Conservation (phyloP, 2,329 filamentous ascomycete species). For the Diaporthe ampelina region DNA sequence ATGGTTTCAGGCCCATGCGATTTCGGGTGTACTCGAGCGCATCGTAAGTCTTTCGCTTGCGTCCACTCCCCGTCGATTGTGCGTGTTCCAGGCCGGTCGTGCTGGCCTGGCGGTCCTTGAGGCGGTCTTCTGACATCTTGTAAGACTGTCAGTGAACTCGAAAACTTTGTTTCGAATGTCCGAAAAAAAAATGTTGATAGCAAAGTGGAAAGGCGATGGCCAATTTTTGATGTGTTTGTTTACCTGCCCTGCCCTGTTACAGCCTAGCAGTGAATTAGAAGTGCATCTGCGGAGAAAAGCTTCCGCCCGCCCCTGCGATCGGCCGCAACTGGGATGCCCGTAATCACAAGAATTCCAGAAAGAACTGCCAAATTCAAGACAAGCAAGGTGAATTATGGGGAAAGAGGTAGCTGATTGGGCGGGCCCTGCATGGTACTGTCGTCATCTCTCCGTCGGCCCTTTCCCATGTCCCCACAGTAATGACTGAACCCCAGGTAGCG, state of each 20-base stretch:
- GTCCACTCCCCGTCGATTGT: not conserved
- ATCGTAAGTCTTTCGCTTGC: not conserved
- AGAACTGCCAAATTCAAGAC: not conserved
- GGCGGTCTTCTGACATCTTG: not conserved
- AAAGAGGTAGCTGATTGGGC: not conserved
- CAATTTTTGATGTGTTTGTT: not conserved
- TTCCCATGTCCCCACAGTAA: conserved; percentile 10
- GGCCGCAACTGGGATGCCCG: not conserved
- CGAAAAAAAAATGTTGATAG: not conserved
- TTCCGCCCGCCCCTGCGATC: not conserved
- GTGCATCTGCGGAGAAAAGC: not conserved
- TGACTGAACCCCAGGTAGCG: not conserved
- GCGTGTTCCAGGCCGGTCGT: not conserved
- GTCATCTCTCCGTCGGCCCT: conserved; percentile 6
- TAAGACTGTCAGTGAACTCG: too few species aligned
- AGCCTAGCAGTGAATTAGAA: too few species aligned
- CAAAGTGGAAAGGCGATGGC: too few species aligned
- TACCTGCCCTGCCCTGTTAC: not conserved
- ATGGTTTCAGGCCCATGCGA: conserved; percentile 12
- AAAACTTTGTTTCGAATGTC: not conserved
- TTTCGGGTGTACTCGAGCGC: conserved; percentile 16
- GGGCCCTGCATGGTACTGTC: not conserved
- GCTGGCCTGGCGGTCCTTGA: not conserved
- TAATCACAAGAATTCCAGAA: not conserved
- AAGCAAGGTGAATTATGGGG: not conserved